Evolutionary conservation across 2,329 filamentous ascomycete genomes (phyloP).

Genomic region (Orbilia brochopaga): DNA sequence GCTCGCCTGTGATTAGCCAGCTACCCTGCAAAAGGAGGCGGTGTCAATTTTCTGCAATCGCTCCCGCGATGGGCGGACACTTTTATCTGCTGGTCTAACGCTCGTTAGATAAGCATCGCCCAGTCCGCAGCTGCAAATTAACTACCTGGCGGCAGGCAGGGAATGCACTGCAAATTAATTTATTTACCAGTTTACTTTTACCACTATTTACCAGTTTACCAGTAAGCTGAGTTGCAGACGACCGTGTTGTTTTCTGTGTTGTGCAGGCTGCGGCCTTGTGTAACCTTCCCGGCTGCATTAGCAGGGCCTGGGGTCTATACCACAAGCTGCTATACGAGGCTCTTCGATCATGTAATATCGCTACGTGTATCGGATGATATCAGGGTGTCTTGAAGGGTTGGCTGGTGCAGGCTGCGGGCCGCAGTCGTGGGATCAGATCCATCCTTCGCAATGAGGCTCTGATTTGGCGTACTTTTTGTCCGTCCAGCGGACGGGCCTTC

Average conservation of each 20-base stretch:
- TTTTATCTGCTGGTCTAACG: neutral
- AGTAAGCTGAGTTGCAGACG: too few species aligned
- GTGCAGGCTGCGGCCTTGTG: constrained; percentile 38
- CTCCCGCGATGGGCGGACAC: constrained; percentile 1
- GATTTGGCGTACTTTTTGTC: neutral
- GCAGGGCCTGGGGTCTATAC: neutral
- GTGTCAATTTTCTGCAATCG: neutral
- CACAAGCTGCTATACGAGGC: neutral
- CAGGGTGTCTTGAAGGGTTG: neutral
- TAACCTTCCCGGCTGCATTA: constrained; percentile 20
- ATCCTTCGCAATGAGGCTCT: neutral
- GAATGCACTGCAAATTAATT: too few species aligned
- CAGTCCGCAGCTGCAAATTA: too few species aligned
- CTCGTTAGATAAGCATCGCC: neutral
- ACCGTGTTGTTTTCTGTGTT: constrained; percentile 34
- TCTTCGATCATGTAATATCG: neutral
- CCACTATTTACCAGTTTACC: too few species aligned
- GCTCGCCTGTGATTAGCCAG: too few species aligned
- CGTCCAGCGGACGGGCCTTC: neutral
- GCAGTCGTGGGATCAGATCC: neutral
- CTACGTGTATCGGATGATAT: neutral
- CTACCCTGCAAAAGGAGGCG: neutral
- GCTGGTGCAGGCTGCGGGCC: neutral
- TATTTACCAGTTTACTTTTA: too few species aligned
- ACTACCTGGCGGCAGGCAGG: constrained; percentile 8